Evolutionary conservation across 148 eudicot genomes (phyloP), one percentile per base, ranked within the genome.

Genomic region (Beta vulgaris): DNA sequence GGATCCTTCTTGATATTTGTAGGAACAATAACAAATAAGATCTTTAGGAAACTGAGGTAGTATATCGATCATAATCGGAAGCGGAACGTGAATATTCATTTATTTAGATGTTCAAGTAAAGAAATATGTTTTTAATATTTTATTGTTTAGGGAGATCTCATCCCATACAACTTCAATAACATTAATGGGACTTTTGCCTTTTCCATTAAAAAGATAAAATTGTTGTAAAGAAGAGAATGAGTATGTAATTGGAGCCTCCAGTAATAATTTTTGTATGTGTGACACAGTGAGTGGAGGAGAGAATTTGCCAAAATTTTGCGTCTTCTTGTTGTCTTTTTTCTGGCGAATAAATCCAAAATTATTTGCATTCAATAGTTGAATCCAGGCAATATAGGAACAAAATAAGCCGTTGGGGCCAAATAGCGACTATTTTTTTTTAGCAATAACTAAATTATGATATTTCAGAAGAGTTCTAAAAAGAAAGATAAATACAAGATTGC

Each of bases 251-350:
- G 10, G 36, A 14, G 40, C 6, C 0, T 21, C 34, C 0, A 10
- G 44, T 66, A 19, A 39, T 21, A 3, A 51, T 51, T 51, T 39
- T 9, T n/a, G 32, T 10, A n/a, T 66, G 19, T 23, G 28, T 37
- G n/a, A n/a, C n/a, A n/a, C n/a, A n/a, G n/a, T n/a, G 68, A 36
- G 6, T 64, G 68, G 46, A 64, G 12, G 44, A 64, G 28, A 64
- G 15, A 21, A 19, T 19, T 19, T 35, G 46, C 61, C 48, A 51
- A 19, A 71, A 10, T 19, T 10, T 53, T 10, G 42, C 13, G 18
- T 71, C 15, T 51, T 59, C 28, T 18, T 34, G 19, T 62, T 18
- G 25, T 36, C 28, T 63, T 34, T 0, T 63, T 58, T 4, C 23
- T 58, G 18, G 16, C 1, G 60, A 4, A 58, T 58, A 15, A n/a